These are phyloP conservation scores for Coemansia sp. DNA, from an alignment of 192 early-diverging fungal species.

Conservation along the genomic window DNA sequence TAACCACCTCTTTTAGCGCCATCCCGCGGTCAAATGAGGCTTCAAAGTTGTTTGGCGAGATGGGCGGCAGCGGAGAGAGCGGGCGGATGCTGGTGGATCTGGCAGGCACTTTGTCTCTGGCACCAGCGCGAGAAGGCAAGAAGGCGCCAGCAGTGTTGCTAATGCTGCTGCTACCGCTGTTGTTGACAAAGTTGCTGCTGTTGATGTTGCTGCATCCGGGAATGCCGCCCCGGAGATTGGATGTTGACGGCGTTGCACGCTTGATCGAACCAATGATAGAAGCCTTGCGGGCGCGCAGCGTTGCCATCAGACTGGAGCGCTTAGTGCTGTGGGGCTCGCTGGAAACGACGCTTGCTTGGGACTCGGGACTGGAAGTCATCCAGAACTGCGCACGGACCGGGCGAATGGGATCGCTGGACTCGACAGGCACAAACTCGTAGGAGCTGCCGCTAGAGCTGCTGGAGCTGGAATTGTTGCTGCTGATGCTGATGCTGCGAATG, in stretches of 20 bases:
- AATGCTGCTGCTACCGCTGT: background rate
- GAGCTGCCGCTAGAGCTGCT: conserved; percentile 10
- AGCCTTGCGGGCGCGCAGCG: conserved; percentile 37
- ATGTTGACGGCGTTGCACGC: conserved; percentile 27
- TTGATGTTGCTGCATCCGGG: background rate
- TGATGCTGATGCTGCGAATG: background rate
- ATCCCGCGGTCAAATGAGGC: conserved; percentile 51
- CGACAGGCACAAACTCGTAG: conserved; percentile 31
- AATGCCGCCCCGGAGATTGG: conserved; percentile 1
- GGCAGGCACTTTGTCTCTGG: conserved; percentile 12
- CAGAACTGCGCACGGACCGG: conserved; percentile 45
- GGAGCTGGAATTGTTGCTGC: background rate
- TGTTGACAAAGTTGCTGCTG: background rate
- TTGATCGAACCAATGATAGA: conserved; percentile 45
- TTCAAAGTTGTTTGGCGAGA: conserved; percentile 52
- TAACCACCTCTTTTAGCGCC: conserved; percentile 30
- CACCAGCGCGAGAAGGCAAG: conserved; percentile 9
- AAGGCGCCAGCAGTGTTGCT: background rate
- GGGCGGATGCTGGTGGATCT: conserved; percentile 29
- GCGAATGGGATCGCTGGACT: background rate
- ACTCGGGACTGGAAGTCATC: conserved; percentile 46
- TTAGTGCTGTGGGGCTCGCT: conserved; percentile 15
- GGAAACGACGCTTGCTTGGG: conserved; percentile 25
- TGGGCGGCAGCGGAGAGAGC: conserved; percentile 42
- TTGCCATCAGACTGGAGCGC: conserved; percentile 27